Percentiles rank a stretch among this genome's conserved stretches.
Evolutionary conservation across 805 yeast species (phyloP).

Genomic region (Pichia kluyveri): DNA sequence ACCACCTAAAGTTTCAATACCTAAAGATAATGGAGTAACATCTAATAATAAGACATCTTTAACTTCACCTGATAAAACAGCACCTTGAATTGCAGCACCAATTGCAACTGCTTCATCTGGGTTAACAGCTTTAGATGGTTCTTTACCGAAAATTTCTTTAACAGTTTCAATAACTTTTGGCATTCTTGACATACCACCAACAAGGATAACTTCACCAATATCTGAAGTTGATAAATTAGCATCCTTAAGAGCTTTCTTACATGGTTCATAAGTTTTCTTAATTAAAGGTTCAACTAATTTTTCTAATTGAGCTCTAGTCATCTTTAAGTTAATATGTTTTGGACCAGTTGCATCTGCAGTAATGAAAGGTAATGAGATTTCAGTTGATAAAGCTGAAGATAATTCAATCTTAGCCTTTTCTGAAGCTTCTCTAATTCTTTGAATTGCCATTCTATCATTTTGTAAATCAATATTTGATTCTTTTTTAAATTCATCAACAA

Average conservation of each 20-base stretch:
- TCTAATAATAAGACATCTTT: conserved; percentile 70
- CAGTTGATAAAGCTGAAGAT: conserved; percentile 54
- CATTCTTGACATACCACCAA: conserved; percentile 91
- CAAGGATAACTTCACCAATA: conserved; percentile 66
- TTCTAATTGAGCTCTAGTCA: conserved; percentile 65
- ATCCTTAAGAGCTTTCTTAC: conserved; percentile 64
- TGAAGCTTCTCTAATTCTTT: conserved; percentile 71
- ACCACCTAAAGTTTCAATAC: conserved; percentile 97
- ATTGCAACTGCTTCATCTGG: conserved; percentile 93
- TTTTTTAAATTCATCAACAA: conserved; percentile 47
- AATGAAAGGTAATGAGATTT: conserved; percentile 63
- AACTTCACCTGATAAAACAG: conserved; percentile 74
- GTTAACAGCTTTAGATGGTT: conserved; percentile 65
- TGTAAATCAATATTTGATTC: conserved; percentile 48
- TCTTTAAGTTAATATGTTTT: conserved; percentile 47
- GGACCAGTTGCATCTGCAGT: conserved; percentile 36
- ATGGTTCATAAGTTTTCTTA: conserved; percentile 62
- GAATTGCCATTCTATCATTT: conserved; percentile 49
- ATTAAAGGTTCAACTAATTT: conserved; percentile 56
- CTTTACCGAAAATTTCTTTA: conserved; percentile 46
- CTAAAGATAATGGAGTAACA: no score
- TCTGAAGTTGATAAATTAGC: conserved; percentile 59
- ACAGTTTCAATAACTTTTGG: conserved; percentile 66
- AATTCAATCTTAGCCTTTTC: conserved; percentile 70
- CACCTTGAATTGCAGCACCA: conserved; percentile 89